These are phyloP conservation scores for Pulchroboletus neoregius DNA, from an alignment of 1,284 basidiomycete species.

Conservation along the genomic window DNA sequence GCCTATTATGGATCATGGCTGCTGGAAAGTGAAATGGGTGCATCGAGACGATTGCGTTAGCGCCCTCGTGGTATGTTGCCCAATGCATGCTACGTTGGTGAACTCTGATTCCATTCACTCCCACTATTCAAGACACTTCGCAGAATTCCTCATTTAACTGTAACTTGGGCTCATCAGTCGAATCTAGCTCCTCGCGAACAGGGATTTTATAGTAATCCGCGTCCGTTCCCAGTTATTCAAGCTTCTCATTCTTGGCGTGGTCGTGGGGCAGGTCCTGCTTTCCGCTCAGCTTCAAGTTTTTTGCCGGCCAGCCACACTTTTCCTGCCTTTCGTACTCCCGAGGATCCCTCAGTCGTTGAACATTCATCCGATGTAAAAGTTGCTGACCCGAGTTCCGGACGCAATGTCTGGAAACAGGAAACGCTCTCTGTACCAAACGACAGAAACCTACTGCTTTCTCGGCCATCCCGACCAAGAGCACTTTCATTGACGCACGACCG, in stretches of 20 bases:
- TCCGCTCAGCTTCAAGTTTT: slow-evolving; percentile 20
- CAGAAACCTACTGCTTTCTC: slow-evolving; percentile 6
- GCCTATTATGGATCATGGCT: slow-evolving; percentile 50
- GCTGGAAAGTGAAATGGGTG: slow-evolving; percentile 75
- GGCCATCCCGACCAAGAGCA: slow-evolving; percentile 26
- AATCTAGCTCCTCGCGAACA: slow-evolving; percentile 20
- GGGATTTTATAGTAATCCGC: slow-evolving; percentile 16
- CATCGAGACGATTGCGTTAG: slow-evolving; percentile 69
- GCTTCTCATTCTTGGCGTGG: slow-evolving; percentile 27
- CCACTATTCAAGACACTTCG: slow-evolving; percentile 52
- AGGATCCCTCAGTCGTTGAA: slow-evolving; percentile 1
- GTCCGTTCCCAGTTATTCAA: slow-evolving; percentile 7
- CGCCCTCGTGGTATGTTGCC: slow-evolving; percentile 56
- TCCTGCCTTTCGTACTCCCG: slow-evolving; percentile 14
- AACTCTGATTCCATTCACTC: slow-evolving; percentile 8
- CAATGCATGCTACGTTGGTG: background rate
- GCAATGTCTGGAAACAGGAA: slow-evolving; percentile 18
- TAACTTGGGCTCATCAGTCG: slow-evolving; percentile 73
- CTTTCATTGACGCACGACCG: slow-evolving; percentile 28
- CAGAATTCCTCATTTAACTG: slow-evolving; percentile 61
- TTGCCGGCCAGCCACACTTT: slow-evolving; percentile 23
- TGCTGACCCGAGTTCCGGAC: slow-evolving; percentile 1
- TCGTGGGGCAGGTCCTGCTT: slow-evolving; percentile 5
- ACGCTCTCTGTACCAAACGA: background rate
- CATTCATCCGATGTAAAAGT: slow-evolving; percentile 1